Evolutionary conservation across 2,329 filamentous ascomycete genomes (phyloP).

Genomic region (Paecilomyces fulvus): DNA sequence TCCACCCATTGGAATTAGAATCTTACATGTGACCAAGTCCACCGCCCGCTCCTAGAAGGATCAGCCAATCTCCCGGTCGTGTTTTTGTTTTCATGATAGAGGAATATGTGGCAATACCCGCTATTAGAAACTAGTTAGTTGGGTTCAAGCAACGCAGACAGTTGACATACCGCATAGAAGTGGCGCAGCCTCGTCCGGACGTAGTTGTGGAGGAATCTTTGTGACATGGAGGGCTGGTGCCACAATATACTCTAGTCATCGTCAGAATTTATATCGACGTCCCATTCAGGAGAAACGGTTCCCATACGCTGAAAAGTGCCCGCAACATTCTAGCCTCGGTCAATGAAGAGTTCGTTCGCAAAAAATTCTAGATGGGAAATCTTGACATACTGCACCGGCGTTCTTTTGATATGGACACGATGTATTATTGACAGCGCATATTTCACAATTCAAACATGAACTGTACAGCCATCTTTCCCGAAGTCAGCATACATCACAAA

Average conservation of each 20-base stretch:
- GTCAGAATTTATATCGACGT: not conserved
- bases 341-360: not conserved
- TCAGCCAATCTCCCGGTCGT: slow-evolving; percentile 26
- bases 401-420: slow-evolving; percentile 32
- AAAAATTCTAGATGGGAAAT: not conserved
- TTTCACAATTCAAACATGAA: slow-evolving; percentile 30
- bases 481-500: not conserved
- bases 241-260: slow-evolving; percentile 23
- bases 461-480: slow-evolving; percentile 28
- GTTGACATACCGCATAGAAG: slow-evolving; percentile 26
- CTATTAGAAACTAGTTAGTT: slow-evolving; percentile 3
- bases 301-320: slow-evolving; percentile 29
- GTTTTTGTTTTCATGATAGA: slow-evolving; percentile 30
- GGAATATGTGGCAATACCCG: slow-evolving; percentile 32
- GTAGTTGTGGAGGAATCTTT: slow-evolving; percentile 23
- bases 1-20: not conserved
- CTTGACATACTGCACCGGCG: slow-evolving; percentile 23
- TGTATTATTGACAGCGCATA: slow-evolving; percentile 29
- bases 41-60: slow-evolving; percentile 28
- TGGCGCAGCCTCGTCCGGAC: slow-evolving; percentile 25
- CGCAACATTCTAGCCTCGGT: slow-evolving; percentile 21
- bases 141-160: not conserved
- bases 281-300: not conserved
- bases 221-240: slow-evolving; percentile 28
- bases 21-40: slow-evolving; percentile 32